A percentile compares a stretch with the other conserved stretches of the same genome.
phyloP scores from a whole-genome alignment of 2,329 filamentous ascomycete genomes.

The Grosmannia serpens region DNA sequence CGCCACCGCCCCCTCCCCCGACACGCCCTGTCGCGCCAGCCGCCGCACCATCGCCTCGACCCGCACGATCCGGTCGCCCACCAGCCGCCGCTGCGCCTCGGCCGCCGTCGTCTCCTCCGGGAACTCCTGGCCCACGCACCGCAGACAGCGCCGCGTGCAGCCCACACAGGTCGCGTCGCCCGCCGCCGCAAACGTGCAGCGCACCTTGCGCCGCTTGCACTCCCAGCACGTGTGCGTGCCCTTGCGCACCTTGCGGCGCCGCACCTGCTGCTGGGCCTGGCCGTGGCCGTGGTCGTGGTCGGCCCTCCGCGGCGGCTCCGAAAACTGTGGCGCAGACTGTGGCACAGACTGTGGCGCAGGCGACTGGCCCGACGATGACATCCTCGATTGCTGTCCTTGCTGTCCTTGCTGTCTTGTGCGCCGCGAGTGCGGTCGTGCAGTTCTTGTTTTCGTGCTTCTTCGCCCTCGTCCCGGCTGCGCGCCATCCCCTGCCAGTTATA shows the following conservation, averaged over 20 bases:
- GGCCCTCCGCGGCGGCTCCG: too few relatives aligned
- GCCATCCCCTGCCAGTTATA: too few relatives aligned
- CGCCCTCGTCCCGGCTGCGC: too few relatives aligned
- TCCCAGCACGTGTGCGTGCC: slow-evolving; percentile 49
- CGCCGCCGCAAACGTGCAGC: slow-evolving; percentile 31
- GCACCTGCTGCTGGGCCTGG: background rate
- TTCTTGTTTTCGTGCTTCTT: too few relatives aligned
- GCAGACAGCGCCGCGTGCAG: slow-evolving; percentile 30
- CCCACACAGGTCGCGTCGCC: slow-evolving; percentile 29
- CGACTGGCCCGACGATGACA: too few relatives aligned
- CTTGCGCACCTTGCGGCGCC: slow-evolving; percentile 33
- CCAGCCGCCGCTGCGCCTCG: slow-evolving; percentile 7
- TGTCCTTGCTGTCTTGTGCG: too few relatives aligned
- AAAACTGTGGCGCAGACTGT: too few relatives aligned
- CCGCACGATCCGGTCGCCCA: slow-evolving; percentile 10
- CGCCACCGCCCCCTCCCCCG: background rate
- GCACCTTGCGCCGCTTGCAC: slow-evolving; percentile 43
- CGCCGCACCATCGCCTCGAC: slow-evolving; percentile 9
- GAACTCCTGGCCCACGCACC: slow-evolving; percentile 37
- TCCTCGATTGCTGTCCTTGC: too few relatives aligned
- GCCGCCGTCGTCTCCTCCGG: slow-evolving; percentile 17
- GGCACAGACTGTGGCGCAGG: background rate
- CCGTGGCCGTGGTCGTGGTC: too few relatives aligned
- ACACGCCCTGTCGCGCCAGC: background rate
- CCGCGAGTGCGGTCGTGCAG: too few relatives aligned